phyloP scores from a whole-genome alignment of 257 asterid genomes.

The Handroanthus guayacan region DNA sequence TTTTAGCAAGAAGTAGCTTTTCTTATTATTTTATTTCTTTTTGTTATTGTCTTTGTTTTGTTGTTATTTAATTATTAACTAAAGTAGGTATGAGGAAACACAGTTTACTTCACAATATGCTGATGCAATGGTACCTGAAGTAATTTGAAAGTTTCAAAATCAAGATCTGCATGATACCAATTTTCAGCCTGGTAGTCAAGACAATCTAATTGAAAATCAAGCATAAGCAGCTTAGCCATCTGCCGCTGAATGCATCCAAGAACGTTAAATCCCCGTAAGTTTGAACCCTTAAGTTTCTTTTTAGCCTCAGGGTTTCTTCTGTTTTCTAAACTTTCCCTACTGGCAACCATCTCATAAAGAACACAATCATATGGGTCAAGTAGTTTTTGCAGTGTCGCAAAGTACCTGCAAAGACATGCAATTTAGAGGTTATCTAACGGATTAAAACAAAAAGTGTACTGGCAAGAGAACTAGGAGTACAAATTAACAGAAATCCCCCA shows the following conservation, averaged over 20 bases:
- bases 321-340: constrained; percentile 85
- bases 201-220: constrained; percentile 94
- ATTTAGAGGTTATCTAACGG: not conserved
- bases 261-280: constrained; percentile 70
- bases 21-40: not conserved
- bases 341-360: constrained; percentile 98
- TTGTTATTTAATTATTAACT: not conserved
- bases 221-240: constrained; percentile 82
- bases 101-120: not conserved
- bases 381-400: constrained; percentile 68
- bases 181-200: constrained; percentile 87
- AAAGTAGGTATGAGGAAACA: constrained; percentile 10
- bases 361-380: constrained; percentile 84
- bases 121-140: constrained; percentile 73
- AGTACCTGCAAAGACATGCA: constrained; percentile 65
- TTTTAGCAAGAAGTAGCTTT: constrained; percentile 2
- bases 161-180: constrained; percentile 99
- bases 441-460: not conserved
- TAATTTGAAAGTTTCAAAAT: constrained; percentile 85
- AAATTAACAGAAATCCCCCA: constrained; percentile 6
- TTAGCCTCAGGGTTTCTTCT: constrained; percentile 61
- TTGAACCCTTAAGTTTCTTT: constrained; percentile 61
- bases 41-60: not conserved
- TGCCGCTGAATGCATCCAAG: constrained; percentile 91
- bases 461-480: not conserved